Conservation (phyloP, 2,329 filamentous ascomycete species). For the Colletotrichum salicis region DNA sequence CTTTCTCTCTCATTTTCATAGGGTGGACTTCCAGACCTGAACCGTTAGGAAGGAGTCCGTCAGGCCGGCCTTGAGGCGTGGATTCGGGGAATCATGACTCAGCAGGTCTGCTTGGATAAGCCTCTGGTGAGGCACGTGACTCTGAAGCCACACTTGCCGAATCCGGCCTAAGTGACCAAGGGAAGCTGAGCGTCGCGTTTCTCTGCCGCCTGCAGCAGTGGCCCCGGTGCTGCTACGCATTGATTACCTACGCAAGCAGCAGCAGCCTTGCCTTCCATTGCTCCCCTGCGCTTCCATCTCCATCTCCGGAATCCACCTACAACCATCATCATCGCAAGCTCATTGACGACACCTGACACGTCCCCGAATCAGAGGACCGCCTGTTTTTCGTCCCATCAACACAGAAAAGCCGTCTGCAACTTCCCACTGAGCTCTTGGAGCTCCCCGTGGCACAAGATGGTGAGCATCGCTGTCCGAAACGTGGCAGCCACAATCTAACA, state of each 20-base stretch:
- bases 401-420: neutral
- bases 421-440: conserved; percentile 21
- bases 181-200: conserved; percentile 53
- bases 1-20: neutral
- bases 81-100: neutral
- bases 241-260: conserved; percentile 35
- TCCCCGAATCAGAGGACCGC: neutral
- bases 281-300: conserved; percentile 46
- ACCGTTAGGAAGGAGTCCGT: neutral
- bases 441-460: conserved; percentile 42
- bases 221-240: conserved; percentile 3
- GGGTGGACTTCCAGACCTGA: neutral
- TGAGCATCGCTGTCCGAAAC: conserved; percentile 29
- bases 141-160: accelerated
- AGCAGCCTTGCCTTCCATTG: conserved; percentile 32
- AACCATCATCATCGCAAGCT: conserved; percentile 33
- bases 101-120: neutral
- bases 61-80: too few species aligned
- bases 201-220: conserved; percentile 54
- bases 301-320: conserved; percentile 40
- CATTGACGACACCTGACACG: neutral
- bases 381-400: neutral
- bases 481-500: conserved; percentile 30
- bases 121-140: neutral
- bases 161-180: neutral